These are phyloP conservation scores for Trichosporon faecale DNA, from an alignment of 1,284 basidiomycete genomes.

Conservation along the genomic window DNA sequence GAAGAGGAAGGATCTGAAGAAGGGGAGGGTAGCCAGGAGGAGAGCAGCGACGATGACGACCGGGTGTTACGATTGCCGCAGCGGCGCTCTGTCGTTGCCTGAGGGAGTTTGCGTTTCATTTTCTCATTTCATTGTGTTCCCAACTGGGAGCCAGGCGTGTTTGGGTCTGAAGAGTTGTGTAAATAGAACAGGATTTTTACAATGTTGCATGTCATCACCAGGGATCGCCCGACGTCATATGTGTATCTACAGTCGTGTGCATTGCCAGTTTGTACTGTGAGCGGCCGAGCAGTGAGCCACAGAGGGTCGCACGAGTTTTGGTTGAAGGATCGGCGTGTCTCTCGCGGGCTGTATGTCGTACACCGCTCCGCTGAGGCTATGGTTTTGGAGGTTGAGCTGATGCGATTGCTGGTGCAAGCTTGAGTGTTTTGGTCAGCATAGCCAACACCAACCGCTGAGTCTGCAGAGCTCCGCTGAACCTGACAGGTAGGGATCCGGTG, in stretches of 20 bases:
- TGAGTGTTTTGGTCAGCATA: not conserved
- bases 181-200: not conserved
- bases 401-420: not conserved
- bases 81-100: not conserved
- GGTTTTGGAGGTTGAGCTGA: not conserved
- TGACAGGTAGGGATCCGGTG: not conserved
- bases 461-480: no score
- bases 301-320: no score
- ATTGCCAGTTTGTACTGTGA: no score
- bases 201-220: constrained; percentile 1
- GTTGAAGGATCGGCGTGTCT: not conserved
- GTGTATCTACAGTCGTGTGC: not conserved
- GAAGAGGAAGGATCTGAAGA: constrained; percentile 9
- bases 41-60: constrained; percentile 14
- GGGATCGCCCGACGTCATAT: not conserved
- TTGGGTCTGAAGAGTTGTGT: not conserved
- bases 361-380: not conserved
- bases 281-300: no score
- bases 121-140: not conserved
- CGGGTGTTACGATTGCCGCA: not conserved
- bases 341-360: not conserved
- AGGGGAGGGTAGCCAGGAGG: constrained; percentile 22
- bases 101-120: not conserved
- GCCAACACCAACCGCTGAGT: not conserved
- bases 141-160: not conserved